Evolutionary conservation across 306 rosid species (phyloP), one percentile per base, ranked within the genome.

Genomic region (Castanea sativa): DNA sequence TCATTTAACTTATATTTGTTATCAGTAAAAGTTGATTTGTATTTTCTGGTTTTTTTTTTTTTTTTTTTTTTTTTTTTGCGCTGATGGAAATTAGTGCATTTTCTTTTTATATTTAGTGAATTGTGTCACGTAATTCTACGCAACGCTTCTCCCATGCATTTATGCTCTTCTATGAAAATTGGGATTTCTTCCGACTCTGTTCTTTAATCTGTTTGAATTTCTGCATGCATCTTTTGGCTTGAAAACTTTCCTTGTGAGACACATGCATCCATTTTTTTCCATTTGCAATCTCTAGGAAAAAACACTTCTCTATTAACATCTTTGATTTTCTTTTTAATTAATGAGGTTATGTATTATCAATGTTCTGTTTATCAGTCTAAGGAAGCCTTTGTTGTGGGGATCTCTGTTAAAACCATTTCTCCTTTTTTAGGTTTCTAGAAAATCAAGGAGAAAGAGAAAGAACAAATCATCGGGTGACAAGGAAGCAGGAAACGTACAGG

Each of bases 351-450:
- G 6, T 32, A 18, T 3, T 33, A 6, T 67, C 23, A 18, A 67
- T 32, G 25, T 59, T 59, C 25, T 12, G 3, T 67, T 67, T 67
- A 35, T 35, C n/a, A 67, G 49, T 67, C 16, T n/a, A 33, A 49
- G 72, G n/a, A 33, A 35, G 72, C 52, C 27, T 18, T 67, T 67
- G 52, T 10, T 67, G 23, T 33, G 72, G 38, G 25, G n/a, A 33
- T 67, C 23, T 67, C 72, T 5, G 20, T 8, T 67, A 8, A 35
- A 67, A 19, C 19, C 5, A 32, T 56, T 33, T 81, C 74, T 73
- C 16, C 53, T 84, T 71, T 51, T 83, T 61, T 76, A 94, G 99
- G 99, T 94, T 77, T 85, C 95, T 64, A 90, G 35, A 76, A 94
- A 91, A 82, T 80, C 88, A 59, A 87, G 97, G 92, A 91, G 85